phyloP scores from a whole-genome alignment of 148 eudicot genomes.

The Diospyros lotus region DNA sequence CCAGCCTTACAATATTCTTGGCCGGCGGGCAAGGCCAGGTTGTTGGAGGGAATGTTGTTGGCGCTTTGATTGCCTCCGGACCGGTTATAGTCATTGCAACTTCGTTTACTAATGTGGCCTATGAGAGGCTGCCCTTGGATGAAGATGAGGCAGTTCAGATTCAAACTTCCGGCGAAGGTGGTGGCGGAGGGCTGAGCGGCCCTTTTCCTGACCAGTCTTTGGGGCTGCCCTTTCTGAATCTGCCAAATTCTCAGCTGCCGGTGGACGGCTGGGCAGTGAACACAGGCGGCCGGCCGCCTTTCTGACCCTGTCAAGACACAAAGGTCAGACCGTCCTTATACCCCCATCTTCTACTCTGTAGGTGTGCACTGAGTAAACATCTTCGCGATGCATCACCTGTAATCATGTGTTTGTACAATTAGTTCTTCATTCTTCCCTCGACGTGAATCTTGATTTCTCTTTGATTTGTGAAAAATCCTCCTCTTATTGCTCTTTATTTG shows the following conservation, averaged over 20 bases:
- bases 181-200: background rate
- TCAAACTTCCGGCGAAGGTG: conserved; percentile 14
- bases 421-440: conserved; percentile 3
- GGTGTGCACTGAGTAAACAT: no score
- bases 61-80: conserved; percentile 34
- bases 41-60: conserved; percentile 46
- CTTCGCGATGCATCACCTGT: no score
- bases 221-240: conserved; percentile 31
- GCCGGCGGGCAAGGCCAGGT: conserved; percentile 48
- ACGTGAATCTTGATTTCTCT: background rate
- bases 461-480: conserved; percentile 6
- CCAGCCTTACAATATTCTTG: conserved; percentile 33
- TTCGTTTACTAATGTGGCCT: conserved; percentile 41
- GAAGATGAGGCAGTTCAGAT: conserved; percentile 23
- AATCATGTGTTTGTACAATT: conserved; percentile 11
- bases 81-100: conserved; percentile 39
- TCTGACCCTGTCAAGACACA: conserved; percentile 1
- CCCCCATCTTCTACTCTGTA: background rate
- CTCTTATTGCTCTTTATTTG: conserved; percentile 5
- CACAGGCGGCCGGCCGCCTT: conserved; percentile 20
- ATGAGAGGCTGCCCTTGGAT: conserved; percentile 39
- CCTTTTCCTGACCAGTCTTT: conserved; percentile 24
- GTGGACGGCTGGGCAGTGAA: conserved; percentile 31
- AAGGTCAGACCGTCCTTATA: conserved; percentile 22
- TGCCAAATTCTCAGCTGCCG: conserved; percentile 23